These are phyloP conservation scores for Ascochyta clinopodiicola DNA, from an alignment of 2,329 filamentous ascomycete genomes.

Conservation along the genomic window DNA sequence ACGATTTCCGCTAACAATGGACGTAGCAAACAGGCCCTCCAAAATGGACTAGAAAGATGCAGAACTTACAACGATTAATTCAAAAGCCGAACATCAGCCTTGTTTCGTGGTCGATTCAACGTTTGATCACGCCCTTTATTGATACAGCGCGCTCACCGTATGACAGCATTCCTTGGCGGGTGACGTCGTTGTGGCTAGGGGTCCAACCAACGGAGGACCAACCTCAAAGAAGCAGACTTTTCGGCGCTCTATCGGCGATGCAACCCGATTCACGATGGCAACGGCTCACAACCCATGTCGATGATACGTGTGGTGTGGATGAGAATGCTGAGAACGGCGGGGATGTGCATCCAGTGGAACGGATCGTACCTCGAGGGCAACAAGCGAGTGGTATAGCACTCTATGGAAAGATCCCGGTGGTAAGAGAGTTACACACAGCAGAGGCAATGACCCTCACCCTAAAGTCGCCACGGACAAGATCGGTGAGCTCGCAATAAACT, in stretches of 20 bases:
- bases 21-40: background rate
- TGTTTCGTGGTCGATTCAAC: background rate
- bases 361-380: background rate
- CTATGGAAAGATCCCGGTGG: background rate
- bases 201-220: slow-evolving; percentile 23
- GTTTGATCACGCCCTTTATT: slow-evolving; percentile 18
- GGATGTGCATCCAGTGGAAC: background rate
- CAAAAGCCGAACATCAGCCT: slow-evolving; percentile 1
- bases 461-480: background rate
- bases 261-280: slow-evolving; percentile 7
- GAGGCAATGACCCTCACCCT: background rate
- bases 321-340: background rate
- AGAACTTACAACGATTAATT: background rate
- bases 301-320: slow-evolving; percentile 4
- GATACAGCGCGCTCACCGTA: slow-evolving; percentile 17
- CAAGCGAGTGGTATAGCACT: background rate
- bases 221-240: slow-evolving; percentile 5
- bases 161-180: slow-evolving; percentile 36
- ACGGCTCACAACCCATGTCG: slow-evolving; percentile 2
- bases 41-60: background rate
- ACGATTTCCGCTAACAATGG: background rate
- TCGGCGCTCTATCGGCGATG: slow-evolving; percentile 27
- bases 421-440: background rate
- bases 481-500: background rate
- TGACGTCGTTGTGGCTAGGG: slow-evolving; percentile 32